A percentile compares a stretch with the other conserved stretches of the same genome.
Evolutionary conservation across 2,329 filamentous ascomycete genomes (phyloP).

Genomic region (Penicillium sp.): DNA sequence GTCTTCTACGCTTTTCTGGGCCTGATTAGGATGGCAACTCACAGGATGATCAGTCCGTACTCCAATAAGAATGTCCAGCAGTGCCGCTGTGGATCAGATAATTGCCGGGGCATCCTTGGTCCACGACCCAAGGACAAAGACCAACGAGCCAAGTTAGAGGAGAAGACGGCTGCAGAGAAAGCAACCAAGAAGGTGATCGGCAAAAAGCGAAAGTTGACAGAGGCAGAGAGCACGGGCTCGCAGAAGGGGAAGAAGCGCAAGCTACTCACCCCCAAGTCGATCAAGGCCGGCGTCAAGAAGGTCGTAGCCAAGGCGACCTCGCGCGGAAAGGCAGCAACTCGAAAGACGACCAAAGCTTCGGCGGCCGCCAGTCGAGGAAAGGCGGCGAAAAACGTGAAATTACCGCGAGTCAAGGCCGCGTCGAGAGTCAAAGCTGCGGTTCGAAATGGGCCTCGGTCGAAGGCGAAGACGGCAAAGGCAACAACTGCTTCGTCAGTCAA

Average conservation of each 20-base stretch:
- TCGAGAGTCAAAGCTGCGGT: constrained; percentile 31
- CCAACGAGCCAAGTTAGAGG: constrained; percentile 36
- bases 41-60: constrained; percentile 48
- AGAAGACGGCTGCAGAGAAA: constrained; percentile 25
- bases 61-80: constrained; percentile 64
- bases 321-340: constrained; percentile 24
- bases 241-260: constrained; percentile 38
- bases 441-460: constrained; percentile 10
- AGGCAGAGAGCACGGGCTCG: constrained; percentile 30
- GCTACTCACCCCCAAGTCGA: constrained; percentile 28
- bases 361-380: constrained; percentile 10
- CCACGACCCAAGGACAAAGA: constrained; percentile 55
- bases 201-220: constrained; percentile 39
- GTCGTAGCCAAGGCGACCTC: constrained; percentile 19
- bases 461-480: constrained; percentile 18
- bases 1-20: neutral
- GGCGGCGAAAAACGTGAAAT: constrained; percentile 28
- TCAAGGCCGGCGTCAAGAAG: constrained; percentile 39
- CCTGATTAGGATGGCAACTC: constrained; percentile 8
- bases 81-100: constrained; percentile 63
- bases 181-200: constrained; percentile 22
- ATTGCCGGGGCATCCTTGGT: constrained; percentile 64
- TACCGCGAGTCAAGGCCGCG: constrained; percentile 34
- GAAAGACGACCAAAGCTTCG: constrained; percentile 18
- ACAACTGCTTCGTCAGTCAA: constrained; percentile 20